These are phyloP conservation scores for Chenopodium berlandieri DNA, from an alignment of 148 eudicot species.

Conservation along the genomic window DNA sequence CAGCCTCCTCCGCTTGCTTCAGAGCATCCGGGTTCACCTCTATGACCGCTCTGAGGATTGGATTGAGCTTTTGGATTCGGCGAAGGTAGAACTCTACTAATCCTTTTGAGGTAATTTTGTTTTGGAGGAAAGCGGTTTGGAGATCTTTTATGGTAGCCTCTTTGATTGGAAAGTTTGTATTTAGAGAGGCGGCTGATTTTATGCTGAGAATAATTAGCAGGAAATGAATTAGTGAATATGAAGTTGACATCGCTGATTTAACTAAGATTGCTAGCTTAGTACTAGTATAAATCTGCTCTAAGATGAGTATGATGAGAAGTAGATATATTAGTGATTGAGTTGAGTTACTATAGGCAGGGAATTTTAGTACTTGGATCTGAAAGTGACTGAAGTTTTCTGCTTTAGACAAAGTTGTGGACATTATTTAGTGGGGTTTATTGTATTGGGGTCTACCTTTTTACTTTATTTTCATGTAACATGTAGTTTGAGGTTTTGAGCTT, in stretches of 20 bases:
- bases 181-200: not conserved
- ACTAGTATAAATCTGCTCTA: not conserved
- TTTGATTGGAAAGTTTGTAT: constrained; percentile 29
- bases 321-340: not conserved
- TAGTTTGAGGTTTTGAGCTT: not conserved
- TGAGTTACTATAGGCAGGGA: not conserved
- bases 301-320: not conserved
- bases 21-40: constrained; percentile 42
- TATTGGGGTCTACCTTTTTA: too few relatives aligned
- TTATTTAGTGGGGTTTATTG: not conserved
- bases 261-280: not conserved
- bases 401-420: not conserved
- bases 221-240: not conserved
- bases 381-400: too few relatives aligned
- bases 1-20: constrained; percentile 27
- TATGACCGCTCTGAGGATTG: constrained; percentile 33
- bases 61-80: constrained; percentile 48
- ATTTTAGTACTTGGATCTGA: too few relatives aligned
- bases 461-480: not conserved
- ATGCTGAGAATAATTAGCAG: not conserved
- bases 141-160: constrained; percentile 49
- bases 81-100: constrained; percentile 49
- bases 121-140: constrained; percentile 43
- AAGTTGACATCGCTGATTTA: not conserved
- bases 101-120: constrained; percentile 46